Percentiles rank a stretch among this genome's conserved stretches.
These are phyloP conservation scores for Phytomonas serpens DNA, from an alignment of 208 protist species.

Conservation along the genomic window DNA sequence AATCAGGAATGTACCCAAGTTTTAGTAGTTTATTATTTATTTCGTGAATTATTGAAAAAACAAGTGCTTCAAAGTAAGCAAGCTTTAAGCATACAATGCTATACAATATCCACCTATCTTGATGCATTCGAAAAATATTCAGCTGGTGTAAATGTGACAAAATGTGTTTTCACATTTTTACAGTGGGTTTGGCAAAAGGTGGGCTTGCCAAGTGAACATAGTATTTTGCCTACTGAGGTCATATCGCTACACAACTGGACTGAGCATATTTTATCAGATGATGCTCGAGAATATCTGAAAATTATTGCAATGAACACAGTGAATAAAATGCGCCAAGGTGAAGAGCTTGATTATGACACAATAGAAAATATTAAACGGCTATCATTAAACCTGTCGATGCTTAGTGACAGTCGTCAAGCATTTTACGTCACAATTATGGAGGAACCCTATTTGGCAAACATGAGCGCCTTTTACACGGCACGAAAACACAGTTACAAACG, in stretches of 20 bases:
- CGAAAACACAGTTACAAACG: slow-evolving; percentile 31
- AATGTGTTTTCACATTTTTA: slow-evolving; percentile 67
- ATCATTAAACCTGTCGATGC: slow-evolving; percentile 41
- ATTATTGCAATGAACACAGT: slow-evolving; percentile 37
- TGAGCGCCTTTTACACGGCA: slow-evolving; percentile 28
- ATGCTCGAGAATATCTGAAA: slow-evolving; percentile 26
- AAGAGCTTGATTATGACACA: slow-evolving; percentile 19
- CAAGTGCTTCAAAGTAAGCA: slow-evolving; percentile 29
- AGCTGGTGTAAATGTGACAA: slow-evolving; percentile 50
- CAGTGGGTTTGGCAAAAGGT: slow-evolving; percentile 80
- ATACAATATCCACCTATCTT: slow-evolving; percentile 41
- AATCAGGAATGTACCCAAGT: slow-evolving; percentile 62
- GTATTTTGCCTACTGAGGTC: slow-evolving; percentile 62
- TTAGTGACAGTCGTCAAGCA: slow-evolving; percentile 40
- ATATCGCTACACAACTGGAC: slow-evolving; percentile 51
- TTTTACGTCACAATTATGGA: slow-evolving; percentile 53
- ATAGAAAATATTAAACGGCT: slow-evolving; percentile 59
- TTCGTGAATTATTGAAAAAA: slow-evolving; percentile 64
- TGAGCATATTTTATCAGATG: slow-evolving; percentile 26
- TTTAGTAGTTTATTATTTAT: slow-evolving; percentile 73
- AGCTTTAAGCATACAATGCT: slow-evolving; percentile 18
- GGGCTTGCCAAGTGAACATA: slow-evolving; percentile 57
- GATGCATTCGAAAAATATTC: slow-evolving; percentile 61
- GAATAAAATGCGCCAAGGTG: slow-evolving; percentile 23
- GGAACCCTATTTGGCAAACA: slow-evolving; percentile 37